Percentiles rank a stretch among this genome's conserved stretches.
phyloP scores from a whole-genome alignment of 2,329 filamentous ascomycete species.

The Neopestalotiopsis sp. region DNA sequence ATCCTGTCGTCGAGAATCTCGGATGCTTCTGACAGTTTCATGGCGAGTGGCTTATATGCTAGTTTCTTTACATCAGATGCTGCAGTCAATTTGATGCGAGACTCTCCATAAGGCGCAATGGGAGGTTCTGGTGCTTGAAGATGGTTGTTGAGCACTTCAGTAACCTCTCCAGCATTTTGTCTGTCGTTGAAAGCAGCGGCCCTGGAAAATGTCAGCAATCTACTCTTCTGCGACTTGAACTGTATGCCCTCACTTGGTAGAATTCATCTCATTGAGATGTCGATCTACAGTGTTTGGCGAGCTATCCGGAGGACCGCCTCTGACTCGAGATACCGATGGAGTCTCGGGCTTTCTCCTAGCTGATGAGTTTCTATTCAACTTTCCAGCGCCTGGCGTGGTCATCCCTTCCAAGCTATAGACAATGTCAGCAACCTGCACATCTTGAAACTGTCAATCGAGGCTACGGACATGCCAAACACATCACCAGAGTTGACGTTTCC shows the following conservation, averaged over 20 bases:
- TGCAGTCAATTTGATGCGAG: slow-evolving; percentile 83
- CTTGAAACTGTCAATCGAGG: not conserved
- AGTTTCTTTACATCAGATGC: slow-evolving; percentile 91
- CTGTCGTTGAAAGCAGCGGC: slow-evolving; percentile 76
- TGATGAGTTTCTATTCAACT: slow-evolving; percentile 44
- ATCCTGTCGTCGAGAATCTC: slow-evolving; percentile 95
- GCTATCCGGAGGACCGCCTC: slow-evolving; percentile 48
- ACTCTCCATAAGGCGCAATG: slow-evolving; percentile 72
- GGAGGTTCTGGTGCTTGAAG: slow-evolving; percentile 71
- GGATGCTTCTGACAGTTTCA: slow-evolving; percentile 91
- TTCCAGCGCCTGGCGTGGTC: slow-evolving; percentile 59
- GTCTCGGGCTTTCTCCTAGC: slow-evolving; percentile 48
- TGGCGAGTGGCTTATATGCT: slow-evolving; percentile 87
- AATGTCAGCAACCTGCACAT: not conserved
- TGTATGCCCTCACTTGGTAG: slow-evolving; percentile 40
- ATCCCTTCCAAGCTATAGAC: slow-evolving; percentile 66
- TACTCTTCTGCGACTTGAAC: not conserved
- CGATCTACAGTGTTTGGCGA: slow-evolving; percentile 46
- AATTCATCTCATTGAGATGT: slow-evolving; percentile 43
- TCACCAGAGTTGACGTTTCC: slow-evolving; percentile 55
- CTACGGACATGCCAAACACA: slow-evolving; percentile 79
- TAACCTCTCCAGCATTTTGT: slow-evolving; percentile 76
- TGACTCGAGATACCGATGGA: slow-evolving; percentile 52
- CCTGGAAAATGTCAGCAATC: slow-evolving; percentile 37
- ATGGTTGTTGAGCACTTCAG: slow-evolving; percentile 83